Evolutionary conservation across 2,329 filamentous ascomycete species (phyloP), one percentile per base, ranked within the genome.

Genomic region (Pestalotiopsis sp.): DNA sequence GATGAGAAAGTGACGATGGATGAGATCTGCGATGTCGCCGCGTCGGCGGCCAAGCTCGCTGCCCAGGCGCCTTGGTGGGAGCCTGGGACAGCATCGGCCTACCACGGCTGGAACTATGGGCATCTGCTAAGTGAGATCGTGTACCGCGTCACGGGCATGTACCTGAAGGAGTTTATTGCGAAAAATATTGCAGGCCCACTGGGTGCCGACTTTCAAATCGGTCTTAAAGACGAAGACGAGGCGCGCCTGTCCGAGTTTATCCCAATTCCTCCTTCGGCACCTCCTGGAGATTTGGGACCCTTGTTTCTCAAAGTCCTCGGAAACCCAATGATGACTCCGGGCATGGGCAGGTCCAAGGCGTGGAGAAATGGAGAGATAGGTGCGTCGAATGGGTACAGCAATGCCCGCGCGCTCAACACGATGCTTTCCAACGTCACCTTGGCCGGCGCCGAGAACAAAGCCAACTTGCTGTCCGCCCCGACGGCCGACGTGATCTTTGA

Each of bases 381-480:
- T 0, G 80, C 80, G 0, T 71, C 75, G 1, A 85, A 84, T 69
- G 85, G 85, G 0, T 81, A 85, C 66, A 72, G 74, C 1, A 87
- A 87, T 70, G 82, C 84, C 12, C 77, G 80, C 3, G 78, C 77
- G 0, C 63, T 87, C 27, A 80, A 78, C 5, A 77, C 77, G 1
- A 82, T 87, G 23, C 74, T 84, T 7, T 82, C 81, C 6, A 39
- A 56, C 17, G n/a, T 98, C 58, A 97, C 93, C 69, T 87, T 75
- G 3, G 74, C 70, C 0, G 71, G 56, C 9, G 23, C 12, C 17
- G 13, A 38, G 5, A 41, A 56, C 12, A 52, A 4, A 68, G 78
- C 72, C 41, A 72, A 70, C 11, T 74, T 83, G 52, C 71, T 87
- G 3, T 82, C 81, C 0, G 76, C 78, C 0, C 66, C 78, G 20